A percentile compares a stretch with the other conserved stretches of the same genome.
Conservation (phyloP, 2,329 filamentous ascomycete genomes). For the Cladosporium oxysporum region DNA sequence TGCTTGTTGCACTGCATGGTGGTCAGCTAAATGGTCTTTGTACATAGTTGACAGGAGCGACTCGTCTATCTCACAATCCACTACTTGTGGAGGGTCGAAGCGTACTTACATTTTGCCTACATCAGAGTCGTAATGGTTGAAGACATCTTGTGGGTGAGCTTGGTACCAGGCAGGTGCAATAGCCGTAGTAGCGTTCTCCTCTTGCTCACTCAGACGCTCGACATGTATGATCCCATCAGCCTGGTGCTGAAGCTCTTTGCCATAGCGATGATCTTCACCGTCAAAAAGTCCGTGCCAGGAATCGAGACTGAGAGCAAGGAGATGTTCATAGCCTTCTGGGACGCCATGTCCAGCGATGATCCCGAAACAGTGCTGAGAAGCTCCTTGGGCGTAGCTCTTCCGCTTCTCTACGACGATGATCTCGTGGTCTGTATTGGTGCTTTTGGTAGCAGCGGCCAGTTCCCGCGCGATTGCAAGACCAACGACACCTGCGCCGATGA, state of each 20-base stretch:
- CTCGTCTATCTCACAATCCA: too few relatives aligned
- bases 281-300: constrained; percentile 23
- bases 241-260: neutral
- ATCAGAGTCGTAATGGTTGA: constrained; percentile 1
- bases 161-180: constrained; percentile 22
- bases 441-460: constrained; percentile 24
- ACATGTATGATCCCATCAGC: constrained; percentile 1
- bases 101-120: constrained; percentile 24
- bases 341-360: constrained; percentile 23
- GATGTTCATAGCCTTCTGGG: constrained; percentile 10
- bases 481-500: constrained; percentile 31
- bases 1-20: constrained; percentile 19
- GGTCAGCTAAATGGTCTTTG: constrained; percentile 10
- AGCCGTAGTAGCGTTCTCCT: neutral
- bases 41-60: neutral
- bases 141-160: neutral
- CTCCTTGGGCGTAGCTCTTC: constrained; percentile 21
- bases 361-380: constrained; percentile 26
- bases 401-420: constrained; percentile 31
- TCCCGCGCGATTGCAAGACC: constrained; percentile 31
- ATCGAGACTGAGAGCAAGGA: constrained; percentile 20
- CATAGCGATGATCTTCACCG: neutral
- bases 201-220: neutral
- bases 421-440: constrained; percentile 19
- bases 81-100: neutral